Conservation (phyloP, 441 rosid species). For the Viola pubescens region DNA sequence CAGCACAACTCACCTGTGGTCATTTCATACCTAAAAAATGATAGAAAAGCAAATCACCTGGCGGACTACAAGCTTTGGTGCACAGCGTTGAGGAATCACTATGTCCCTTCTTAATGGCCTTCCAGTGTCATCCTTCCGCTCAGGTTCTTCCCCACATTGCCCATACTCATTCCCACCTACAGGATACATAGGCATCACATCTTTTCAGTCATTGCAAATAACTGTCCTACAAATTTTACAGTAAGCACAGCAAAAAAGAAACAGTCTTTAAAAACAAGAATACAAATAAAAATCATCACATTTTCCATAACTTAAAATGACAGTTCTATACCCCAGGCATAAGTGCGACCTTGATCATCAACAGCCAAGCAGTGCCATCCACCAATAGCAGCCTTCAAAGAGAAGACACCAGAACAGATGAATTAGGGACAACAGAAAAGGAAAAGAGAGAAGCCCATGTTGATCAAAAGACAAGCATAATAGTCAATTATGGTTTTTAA, state of each 20-base stretch:
- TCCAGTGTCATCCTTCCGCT: slow-evolving; percentile 72
- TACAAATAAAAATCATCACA: no score
- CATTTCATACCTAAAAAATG: no score
- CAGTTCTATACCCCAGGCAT: slow-evolving; percentile 77
- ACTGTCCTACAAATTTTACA: neutral
- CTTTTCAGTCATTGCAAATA: neutral
- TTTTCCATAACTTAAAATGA: no score
- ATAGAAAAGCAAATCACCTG: slow-evolving; percentile 47
- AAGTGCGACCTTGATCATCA: slow-evolving; percentile 93
- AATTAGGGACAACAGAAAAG: no score
- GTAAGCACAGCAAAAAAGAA: neutral
- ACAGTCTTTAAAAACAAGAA: neutral
- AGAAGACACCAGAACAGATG: no score
- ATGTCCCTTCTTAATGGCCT: slow-evolving; percentile 84
- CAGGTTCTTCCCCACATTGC: slow-evolving; percentile 98
- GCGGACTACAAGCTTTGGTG: slow-evolving; percentile 72
- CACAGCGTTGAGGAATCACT: slow-evolving; percentile 90
- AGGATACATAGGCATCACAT: neutral
- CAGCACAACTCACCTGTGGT: no score
- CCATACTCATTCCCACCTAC: slow-evolving; percentile 99
- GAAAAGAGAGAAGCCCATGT: no score
- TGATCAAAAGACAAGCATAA: no score
- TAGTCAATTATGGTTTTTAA: no score
- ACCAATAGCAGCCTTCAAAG: slow-evolving; percentile 84
- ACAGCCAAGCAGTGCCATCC: slow-evolving; percentile 99